Evolutionary conservation across 2,329 filamentous ascomycete species (phyloP), one percentile per base, ranked within the genome.

Genomic region (Sporothrix dimorphospora): DNA sequence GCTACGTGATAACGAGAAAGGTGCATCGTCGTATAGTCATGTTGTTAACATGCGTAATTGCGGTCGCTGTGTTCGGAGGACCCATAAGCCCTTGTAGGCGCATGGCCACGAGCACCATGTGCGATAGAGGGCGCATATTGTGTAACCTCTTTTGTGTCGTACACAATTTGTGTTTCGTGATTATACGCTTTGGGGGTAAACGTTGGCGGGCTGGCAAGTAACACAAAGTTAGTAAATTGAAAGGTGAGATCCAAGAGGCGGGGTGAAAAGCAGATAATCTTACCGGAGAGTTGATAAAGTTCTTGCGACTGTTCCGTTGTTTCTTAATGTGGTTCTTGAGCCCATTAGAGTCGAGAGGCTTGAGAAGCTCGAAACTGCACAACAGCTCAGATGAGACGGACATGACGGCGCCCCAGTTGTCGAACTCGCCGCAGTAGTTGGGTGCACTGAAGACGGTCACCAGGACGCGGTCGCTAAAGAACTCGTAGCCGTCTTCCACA

Each of bases 291-390:
- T 97, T 98, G 73, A 98, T 87, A 88, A 97, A 97, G 82, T 91
- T 95, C 82, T 97, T 94, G 74, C 95, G 89, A 86, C 97, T 97
- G 83, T 94, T 97, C 74, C 94, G 89, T 74, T 94, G 94, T 85
- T 98, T 98, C 86, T 99, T 99, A 82, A 99, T 99, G 80, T 99
- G 96, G 77, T 92, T 98, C 87, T 99, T 99, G 74, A 99, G 86
- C 45, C 95, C 95, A 77, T 93, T 97, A 14, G 94, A 98, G 82
- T 99, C 96, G 63, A 99, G 87, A 8, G 96, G 96, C 82, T 99
- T 99, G 73, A 99, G 87, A 19, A 99, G 86, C 82, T 99, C 96
- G 79, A 99, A 99, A 80, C 94, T 98, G 83, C 96, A 99, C 1
- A 99, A 88, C 69, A 99, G 83, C 81, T 98, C 96, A 16, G 89